A percentile compares a stretch with the other conserved stretches of the same genome.
phyloP scores from a whole-genome alignment of 2,329 filamentous ascomycete genomes.

The Curvularia sp. region DNA sequence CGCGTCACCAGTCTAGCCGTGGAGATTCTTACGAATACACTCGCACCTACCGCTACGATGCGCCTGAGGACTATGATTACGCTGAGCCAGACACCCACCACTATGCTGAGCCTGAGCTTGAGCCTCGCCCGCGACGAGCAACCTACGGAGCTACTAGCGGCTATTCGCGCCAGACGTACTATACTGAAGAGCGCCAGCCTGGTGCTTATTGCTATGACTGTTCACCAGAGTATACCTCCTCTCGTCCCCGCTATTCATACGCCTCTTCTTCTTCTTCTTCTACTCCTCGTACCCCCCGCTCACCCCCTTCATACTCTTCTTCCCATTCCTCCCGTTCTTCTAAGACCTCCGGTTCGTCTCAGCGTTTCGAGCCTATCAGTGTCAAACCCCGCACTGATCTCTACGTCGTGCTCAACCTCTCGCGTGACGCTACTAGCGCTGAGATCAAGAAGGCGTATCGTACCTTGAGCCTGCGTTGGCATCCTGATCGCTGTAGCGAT shows the following conservation, averaged over 20 bases:
- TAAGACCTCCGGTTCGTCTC: not conserved
- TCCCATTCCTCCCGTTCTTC: not conserved
- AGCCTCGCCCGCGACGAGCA: not conserved
- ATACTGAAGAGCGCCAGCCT: not conserved
- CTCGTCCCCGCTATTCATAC: not conserved
- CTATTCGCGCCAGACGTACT: not conserved
- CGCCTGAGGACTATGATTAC: no score
- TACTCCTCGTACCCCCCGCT: not conserved
- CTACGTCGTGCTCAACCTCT: constrained; percentile 81
- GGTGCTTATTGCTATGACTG: not conserved
- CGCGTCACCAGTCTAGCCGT: not conserved
- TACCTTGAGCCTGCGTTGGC: constrained; percentile 89
- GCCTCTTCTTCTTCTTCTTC: not conserved
- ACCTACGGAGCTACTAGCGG: not conserved
- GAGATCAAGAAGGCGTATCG: constrained; percentile 98
- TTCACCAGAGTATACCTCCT: not conserved
- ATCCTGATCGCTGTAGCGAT: constrained; percentile 69
- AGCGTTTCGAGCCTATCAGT: not conserved
- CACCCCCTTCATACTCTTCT: not conserved
- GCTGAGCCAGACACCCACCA: not conserved
- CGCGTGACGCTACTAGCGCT: constrained; percentile 72
- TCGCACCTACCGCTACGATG: not conserved
- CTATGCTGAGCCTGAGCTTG: not conserved
- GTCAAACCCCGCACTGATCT: constrained; percentile 61
- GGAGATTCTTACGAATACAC: not conserved